Evolutionary conservation across 179 eudicot species (phyloP).

Genomic region (Amaranthus tricolor): DNA sequence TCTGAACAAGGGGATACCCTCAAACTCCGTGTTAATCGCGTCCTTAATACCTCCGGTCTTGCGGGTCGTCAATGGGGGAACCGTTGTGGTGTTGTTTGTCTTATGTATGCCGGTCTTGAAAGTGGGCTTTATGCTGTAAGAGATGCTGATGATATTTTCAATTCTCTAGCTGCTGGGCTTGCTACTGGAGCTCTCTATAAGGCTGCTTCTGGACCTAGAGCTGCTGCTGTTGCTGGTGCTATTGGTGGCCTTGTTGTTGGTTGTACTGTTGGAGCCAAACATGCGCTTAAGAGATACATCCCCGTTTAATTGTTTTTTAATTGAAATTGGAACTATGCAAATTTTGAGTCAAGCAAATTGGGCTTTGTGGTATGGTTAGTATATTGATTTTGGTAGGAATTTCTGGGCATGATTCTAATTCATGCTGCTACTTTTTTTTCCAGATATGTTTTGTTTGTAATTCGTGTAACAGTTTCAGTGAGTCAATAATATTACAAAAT

Average conservation of each 20-base stretch:
- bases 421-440: too few relatives aligned
- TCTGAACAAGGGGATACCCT: slow-evolving; percentile 43
- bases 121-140: slow-evolving; percentile 60
- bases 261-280: slow-evolving; percentile 67
- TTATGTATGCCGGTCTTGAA: slow-evolving; percentile 78
- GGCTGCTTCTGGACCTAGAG: slow-evolving; percentile 78
- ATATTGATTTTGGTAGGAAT: too few relatives aligned
- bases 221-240: slow-evolving; percentile 92
- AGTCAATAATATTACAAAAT: too few relatives aligned
- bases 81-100: slow-evolving; percentile 69
- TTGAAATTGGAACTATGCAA: too few relatives aligned
- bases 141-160: slow-evolving; percentile 70
- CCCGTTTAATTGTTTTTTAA: slow-evolving; percentile 41
- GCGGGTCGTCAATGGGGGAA: slow-evolving; percentile 68
- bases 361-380: too few relatives aligned
- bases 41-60: slow-evolving; percentile 67
- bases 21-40: slow-evolving; percentile 55
- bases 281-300: slow-evolving; percentile 62
- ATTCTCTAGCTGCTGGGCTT: slow-evolving; percentile 81
- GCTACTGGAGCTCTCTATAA: slow-evolving; percentile 72
- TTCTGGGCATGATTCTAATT: too few relatives aligned
- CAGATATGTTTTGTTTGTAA: too few relatives aligned
- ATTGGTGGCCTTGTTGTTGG: slow-evolving; percentile 81
- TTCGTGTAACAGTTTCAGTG: too few relatives aligned
- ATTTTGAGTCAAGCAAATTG: too few relatives aligned